phyloP scores from a whole-genome alignment of 495 filamentous ascomycete species.

The Talaromyces trachyspermus region DNA sequence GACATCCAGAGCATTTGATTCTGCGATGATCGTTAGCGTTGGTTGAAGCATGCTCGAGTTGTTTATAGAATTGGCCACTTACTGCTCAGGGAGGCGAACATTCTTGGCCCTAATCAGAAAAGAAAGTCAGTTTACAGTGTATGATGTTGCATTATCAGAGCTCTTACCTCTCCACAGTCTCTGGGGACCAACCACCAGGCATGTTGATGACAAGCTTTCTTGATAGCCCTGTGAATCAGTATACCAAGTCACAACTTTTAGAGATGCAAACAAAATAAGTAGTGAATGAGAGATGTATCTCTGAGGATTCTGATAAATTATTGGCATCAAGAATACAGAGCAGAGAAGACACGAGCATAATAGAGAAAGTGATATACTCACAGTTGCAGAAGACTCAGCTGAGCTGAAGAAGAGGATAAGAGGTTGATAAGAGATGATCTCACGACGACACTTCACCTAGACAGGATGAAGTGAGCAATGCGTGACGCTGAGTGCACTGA shows the following conservation, averaged over 20 bases:
- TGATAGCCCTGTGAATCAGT: background rate
- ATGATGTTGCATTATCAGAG: background rate
- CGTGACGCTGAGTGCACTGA: background rate
- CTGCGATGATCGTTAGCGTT: constrained; percentile 15
- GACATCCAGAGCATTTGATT: constrained; percentile 42
- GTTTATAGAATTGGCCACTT: no score
- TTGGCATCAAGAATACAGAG: no score
- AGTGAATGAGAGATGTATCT: no score
- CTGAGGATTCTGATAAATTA: no score
- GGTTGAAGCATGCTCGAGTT: no score
- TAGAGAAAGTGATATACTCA: no score
- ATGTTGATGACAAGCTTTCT: background rate
- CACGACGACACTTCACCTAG: no score
- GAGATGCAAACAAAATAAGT: background rate
- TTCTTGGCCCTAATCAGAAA: constrained; percentile 17
- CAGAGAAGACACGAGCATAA: no score
- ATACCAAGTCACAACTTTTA: background rate
- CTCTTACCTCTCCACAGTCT: background rate
- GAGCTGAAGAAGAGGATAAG: no score
- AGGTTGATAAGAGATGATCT: no score
- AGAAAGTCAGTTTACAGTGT: background rate
- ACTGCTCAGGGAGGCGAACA: constrained; percentile 23
- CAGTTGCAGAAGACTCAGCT: no score
- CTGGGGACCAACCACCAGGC: background rate
- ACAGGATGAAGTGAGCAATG: background rate